Conservation (phyloP, 2,329 filamentous ascomycete species). For the Pyricularia grisea region DNA sequence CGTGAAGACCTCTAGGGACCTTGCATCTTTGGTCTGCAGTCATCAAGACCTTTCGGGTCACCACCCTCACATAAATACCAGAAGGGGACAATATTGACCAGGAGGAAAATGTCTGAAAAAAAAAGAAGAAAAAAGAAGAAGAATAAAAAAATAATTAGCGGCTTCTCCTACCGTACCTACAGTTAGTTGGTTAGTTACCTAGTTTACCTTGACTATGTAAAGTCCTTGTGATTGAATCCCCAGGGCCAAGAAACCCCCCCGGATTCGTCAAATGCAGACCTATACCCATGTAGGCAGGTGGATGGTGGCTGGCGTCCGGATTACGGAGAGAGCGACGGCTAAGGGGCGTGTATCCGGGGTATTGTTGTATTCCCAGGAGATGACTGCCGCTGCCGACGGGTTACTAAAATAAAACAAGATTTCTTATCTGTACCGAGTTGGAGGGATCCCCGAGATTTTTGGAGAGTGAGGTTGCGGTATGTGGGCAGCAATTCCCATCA, state of each 20-base stretch:
- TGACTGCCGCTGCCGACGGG: not conserved
- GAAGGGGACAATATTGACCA: no score
- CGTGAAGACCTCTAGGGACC: no score
- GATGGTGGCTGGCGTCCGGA: not conserved
- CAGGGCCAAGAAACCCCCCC: not conserved
- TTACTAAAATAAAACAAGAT: not conserved
- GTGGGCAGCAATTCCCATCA: not conserved
- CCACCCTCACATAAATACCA: no score
- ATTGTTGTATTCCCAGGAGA: not conserved
- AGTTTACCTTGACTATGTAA: no score
- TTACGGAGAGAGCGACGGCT: not conserved
- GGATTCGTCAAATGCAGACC: not conserved
- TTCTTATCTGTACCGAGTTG: not conserved
- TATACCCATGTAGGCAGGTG: not conserved
- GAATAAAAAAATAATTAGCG: no score
- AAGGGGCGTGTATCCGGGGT: not conserved
- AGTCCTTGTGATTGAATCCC: not conserved
- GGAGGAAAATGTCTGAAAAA: no score
- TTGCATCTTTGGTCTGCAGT: no score
- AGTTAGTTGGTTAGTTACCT: no score
- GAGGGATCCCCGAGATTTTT: no score
- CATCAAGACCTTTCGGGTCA: no score
- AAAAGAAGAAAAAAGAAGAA: no score
- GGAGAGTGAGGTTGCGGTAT: not conserved
- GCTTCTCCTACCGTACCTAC: no score